Conservation (phyloP, 78 protist species). For the Polysphondylium violaceum region DNA sequence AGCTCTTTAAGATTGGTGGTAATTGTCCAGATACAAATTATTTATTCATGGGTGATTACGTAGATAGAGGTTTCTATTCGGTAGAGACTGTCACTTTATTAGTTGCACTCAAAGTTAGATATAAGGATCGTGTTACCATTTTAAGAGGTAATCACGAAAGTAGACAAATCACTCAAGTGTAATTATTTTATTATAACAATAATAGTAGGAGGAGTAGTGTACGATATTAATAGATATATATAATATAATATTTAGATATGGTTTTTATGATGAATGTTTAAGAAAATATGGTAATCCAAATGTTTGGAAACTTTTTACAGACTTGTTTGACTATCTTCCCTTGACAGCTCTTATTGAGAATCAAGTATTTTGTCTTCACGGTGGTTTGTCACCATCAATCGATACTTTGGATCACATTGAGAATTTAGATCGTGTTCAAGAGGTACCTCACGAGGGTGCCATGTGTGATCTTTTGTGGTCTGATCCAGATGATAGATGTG, state of each 20-base stretch:
- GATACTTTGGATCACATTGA: slow-evolving; percentile 91
- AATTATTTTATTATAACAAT: not conserved
- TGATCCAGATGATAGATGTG: slow-evolving; percentile 93
- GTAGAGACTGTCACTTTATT: slow-evolving; percentile 95
- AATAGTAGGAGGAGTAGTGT: not conserved
- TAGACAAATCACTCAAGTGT: slow-evolving; percentile 97
- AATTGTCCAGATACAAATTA: slow-evolving; percentile 94
- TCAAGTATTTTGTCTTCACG: slow-evolving; percentile 97
- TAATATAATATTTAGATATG: slow-evolving; percentile 80
- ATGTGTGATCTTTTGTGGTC: slow-evolving; percentile 97
- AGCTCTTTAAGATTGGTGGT: slow-evolving; percentile 97
- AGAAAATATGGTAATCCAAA: slow-evolving; percentile 94
- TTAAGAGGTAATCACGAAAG: slow-evolving; percentile 98
- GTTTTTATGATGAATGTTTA: slow-evolving; percentile 97
- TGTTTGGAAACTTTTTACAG: slow-evolving; percentile 96
- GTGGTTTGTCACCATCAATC: slow-evolving; percentile 96
- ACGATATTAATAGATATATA: not conserved
- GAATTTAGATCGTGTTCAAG: slow-evolving; percentile 91
- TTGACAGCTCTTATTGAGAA: slow-evolving; percentile 93
- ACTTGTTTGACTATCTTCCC: slow-evolving; percentile 94
- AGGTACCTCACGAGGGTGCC: slow-evolving; percentile 95
- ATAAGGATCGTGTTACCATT: slow-evolving; percentile 87
- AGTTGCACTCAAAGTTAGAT: slow-evolving; percentile 90
- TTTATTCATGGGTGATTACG: slow-evolving; percentile 97
- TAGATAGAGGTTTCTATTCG: slow-evolving; percentile 97